Conservation (phyloP, 2,329 filamentous ascomycete genomes). For the Fusarium vanettenii region DNA sequence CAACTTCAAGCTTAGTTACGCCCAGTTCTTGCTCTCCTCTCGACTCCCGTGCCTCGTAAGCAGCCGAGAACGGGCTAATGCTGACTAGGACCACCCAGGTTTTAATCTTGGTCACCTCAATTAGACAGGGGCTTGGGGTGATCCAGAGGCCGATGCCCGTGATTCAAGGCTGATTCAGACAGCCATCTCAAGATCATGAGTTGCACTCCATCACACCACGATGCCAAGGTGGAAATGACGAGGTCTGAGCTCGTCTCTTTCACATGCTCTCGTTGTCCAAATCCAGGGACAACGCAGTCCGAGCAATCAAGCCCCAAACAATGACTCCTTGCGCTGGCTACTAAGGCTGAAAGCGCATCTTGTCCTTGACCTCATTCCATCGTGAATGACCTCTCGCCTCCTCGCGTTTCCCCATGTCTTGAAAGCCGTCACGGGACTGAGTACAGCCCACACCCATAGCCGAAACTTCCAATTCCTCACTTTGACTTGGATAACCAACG, state of each 20-base stretch:
- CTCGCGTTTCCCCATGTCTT: slow-evolving; percentile 1
- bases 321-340: neutral
- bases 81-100: neutral
- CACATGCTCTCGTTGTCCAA: slow-evolving; percentile 2
- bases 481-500: neutral
- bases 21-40: neutral
- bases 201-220: neutral
- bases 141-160: neutral
- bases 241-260: neutral
- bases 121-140: neutral
- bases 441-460: neutral
- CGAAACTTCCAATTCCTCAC: slow-evolving; percentile 3
- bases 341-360: neutral
- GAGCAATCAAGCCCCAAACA: neutral
- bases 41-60: neutral
- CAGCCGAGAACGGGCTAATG: neutral
- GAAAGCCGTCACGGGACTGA: neutral
- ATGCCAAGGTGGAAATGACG: slow-evolving; percentile 6
- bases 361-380: neutral
- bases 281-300: neutral
- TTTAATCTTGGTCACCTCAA: neutral
- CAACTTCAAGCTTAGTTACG: neutral
- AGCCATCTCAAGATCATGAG: slow-evolving; percentile 1
- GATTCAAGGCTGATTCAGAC: slow-evolving; percentile 3
- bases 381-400: neutral